phyloP scores from a whole-genome alignment of 2,329 filamentous ascomycete genomes.

The Fusarium concolor region DNA sequence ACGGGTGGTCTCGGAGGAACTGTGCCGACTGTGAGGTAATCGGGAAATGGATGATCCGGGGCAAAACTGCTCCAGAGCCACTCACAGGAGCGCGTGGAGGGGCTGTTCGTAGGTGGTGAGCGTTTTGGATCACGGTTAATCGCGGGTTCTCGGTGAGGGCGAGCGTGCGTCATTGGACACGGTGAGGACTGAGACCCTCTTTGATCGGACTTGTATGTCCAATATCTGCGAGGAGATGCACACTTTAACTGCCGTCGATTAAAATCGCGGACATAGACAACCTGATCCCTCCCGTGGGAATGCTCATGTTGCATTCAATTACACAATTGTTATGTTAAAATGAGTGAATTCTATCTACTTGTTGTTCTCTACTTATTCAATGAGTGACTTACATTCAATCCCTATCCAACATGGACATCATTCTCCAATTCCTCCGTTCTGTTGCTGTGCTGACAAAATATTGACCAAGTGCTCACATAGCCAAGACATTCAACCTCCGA shows the following conservation, averaged over 20 bases:
- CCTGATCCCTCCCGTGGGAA: slow-evolving; percentile 5
- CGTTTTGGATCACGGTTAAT: slow-evolving; percentile 42
- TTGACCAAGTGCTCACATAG: not conserved
- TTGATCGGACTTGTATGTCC: slow-evolving; percentile 36
- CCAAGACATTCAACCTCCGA: slow-evolving; percentile 8
- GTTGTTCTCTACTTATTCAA: not conserved
- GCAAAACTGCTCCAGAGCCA: slow-evolving; percentile 1
- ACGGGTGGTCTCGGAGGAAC: slow-evolving; percentile 47
- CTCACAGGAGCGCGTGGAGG: slow-evolving; percentile 18
- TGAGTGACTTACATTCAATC: not conserved
- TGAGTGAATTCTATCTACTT: slow-evolving; percentile 8
- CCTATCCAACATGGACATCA: not conserved
- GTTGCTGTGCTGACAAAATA: not conserved
- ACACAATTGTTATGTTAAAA: not conserved
- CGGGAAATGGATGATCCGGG: slow-evolving; percentile 44
- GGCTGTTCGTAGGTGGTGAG: slow-evolving; percentile 8
- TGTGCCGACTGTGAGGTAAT: slow-evolving; percentile 34
- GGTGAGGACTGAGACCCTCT: slow-evolving; percentile 17
- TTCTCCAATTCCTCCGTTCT: not conserved
- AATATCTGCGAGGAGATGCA: slow-evolving; percentile 15
- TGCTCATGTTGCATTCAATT: not conserved
- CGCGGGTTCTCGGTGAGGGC: slow-evolving; percentile 44
- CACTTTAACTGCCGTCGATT: slow-evolving; percentile 10
- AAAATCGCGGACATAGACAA: slow-evolving; percentile 35
- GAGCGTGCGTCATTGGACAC: slow-evolving; percentile 39